These are phyloP conservation scores for Lathyrus sativus DNA, from an alignment of 306 rosid species.

Conservation along the genomic window DNA sequence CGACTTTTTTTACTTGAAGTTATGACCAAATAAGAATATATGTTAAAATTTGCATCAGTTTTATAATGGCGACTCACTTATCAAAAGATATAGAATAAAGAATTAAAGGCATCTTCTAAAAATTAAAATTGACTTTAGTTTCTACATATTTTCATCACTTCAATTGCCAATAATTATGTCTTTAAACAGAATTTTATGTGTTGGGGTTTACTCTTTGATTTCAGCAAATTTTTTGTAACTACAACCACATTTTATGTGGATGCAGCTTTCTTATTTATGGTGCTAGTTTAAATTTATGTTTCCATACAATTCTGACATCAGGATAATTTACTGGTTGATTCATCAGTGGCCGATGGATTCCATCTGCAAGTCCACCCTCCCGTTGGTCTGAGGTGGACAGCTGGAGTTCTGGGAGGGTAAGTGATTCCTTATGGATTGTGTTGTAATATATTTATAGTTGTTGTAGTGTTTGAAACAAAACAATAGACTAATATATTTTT, in stretches of 20 bases:
- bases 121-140: constrained; percentile 13
- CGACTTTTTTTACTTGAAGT: constrained; percentile 37
- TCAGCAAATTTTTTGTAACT: constrained; percentile 34
- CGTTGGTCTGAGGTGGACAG: constrained; percentile 84
- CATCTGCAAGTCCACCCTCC: constrained; percentile 68
- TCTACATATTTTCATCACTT: not conserved
- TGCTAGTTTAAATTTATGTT: constrained; percentile 61
- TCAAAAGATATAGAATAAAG: constrained; percentile 1
- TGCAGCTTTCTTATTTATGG: constrained; percentile 45
- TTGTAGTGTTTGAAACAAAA: constrained; percentile 26
- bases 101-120: constrained; percentile 14
- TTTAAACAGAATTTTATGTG: constrained; percentile 24
- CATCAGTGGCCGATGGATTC: constrained; percentile 97
- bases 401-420: constrained; percentile 79
- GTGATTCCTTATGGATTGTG: constrained; percentile 36
- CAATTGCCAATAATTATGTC: constrained; percentile 17
- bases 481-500: not conserved
- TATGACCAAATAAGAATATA: constrained; percentile 2
- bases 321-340: constrained; percentile 86
- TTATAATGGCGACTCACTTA: not conserved
- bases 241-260: constrained; percentile 36
- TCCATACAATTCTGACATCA: constrained; percentile 81
- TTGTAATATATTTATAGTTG: constrained; percentile 18
- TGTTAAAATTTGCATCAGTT: constrained; percentile 29
- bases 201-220: constrained; percentile 32